Evolutionary conservation across 306 rosid species (phyloP).

Genomic region (Cicer bijugum): DNA sequence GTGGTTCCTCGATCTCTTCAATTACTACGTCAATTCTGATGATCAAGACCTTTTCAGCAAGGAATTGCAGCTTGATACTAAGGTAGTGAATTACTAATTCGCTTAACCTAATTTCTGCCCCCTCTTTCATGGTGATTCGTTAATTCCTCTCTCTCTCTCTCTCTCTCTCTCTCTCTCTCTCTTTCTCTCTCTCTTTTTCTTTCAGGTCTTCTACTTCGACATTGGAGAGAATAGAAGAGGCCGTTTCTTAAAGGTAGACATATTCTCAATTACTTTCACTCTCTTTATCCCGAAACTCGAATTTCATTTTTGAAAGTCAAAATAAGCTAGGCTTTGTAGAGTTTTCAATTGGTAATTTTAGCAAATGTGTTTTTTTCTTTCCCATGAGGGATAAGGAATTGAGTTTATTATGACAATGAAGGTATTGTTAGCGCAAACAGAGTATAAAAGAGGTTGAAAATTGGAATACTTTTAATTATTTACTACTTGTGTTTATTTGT

Average conservation of each 20-base stretch:
- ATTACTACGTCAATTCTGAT: slow-evolving; percentile 89
- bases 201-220: slow-evolving; percentile 93
- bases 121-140: neutral
- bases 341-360: slow-evolving; percentile 2
- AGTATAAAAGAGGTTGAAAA: slow-evolving; percentile 2
- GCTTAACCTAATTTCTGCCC: neutral
- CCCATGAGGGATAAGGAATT: neutral
- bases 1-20: slow-evolving; percentile 98
- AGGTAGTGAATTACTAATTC: slow-evolving; percentile 47
- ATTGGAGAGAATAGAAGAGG: slow-evolving; percentile 99
- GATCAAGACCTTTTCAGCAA: slow-evolving; percentile 95
- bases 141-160: neutral
- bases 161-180: no score
- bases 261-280: neutral
- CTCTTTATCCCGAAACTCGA: neutral
- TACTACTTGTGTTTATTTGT: neutral
- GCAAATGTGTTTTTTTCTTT: neutral
- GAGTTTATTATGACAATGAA: neutral
- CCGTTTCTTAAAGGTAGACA: slow-evolving; percentile 89
- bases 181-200: neutral
- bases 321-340: slow-evolving; percentile 24
- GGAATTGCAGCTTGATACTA: slow-evolving; percentile 98
- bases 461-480: slow-evolving; percentile 7
- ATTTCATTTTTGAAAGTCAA: neutral
- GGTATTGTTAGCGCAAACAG: neutral